Percentiles rank a stretch among this genome's conserved stretches.
Conservation (phyloP, 768 basidiomycete species). For the Naganishia antarctica region DNA sequence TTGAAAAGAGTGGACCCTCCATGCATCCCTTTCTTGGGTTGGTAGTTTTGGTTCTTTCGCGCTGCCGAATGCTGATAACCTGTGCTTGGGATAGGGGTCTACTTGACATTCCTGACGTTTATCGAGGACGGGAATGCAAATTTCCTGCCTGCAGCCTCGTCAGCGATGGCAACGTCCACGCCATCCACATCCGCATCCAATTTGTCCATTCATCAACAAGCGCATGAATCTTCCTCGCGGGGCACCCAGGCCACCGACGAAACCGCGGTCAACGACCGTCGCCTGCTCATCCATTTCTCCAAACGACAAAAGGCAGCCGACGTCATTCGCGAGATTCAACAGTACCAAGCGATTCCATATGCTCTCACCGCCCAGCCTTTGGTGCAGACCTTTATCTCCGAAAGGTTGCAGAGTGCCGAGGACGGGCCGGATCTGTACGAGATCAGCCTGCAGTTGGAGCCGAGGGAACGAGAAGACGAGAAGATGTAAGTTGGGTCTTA, state of each 20-base stretch:
- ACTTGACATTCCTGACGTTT: constrained; percentile 92
- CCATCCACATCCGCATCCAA: constrained; percentile 33
- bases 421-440: constrained; percentile 57
- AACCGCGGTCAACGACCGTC: constrained; percentile 5
- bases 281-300: constrained; percentile 77
- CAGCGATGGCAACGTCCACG: constrained; percentile 1
- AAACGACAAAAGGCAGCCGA: constrained; percentile 95
- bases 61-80: background rate
- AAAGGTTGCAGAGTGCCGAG: constrained; percentile 65
- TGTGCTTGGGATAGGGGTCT: constrained; percentile 62
- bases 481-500: constrained; percentile 60
- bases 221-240: background rate
- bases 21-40: constrained; percentile 95
- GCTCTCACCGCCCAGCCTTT: constrained; percentile 67
- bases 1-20: constrained; percentile 80
- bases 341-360: constrained; percentile 87
- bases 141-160: constrained; percentile 52
- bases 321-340: constrained; percentile 91
- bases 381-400: constrained; percentile 71
- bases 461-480: constrained; percentile 90
- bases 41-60: constrained; percentile 30
- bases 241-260: background rate
- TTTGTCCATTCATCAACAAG: constrained; percentile 24
- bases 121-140: constrained; percentile 95
- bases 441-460: constrained; percentile 79